Base-by-base conservation (phyloP, 2,329 filamentous ascomycete genomes). In the Colletotrichum tamarilloi region DNA sequence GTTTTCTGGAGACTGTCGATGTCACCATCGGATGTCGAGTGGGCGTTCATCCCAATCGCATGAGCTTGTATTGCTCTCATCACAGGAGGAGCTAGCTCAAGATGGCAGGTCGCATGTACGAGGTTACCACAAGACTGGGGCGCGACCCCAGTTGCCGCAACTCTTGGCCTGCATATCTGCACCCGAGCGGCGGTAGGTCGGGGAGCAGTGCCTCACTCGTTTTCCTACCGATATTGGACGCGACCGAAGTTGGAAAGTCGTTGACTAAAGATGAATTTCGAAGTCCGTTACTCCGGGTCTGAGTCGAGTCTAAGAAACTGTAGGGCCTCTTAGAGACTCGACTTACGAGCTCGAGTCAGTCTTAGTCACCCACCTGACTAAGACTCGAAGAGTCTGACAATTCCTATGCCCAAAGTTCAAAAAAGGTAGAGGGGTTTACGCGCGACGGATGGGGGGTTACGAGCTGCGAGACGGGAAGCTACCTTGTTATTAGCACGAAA, bases 91-190 rank as follows among this genome's bases (percentile, higher is more conserved):
- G 55, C 70, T 72, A 72, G 58, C 70, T 72, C 28, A 28, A 72
- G 66, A 63, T 35, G 70, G 70, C 59, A 72, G 59, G 70, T 69
- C 70, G 53, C 9, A 28, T 38, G 42, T 49, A 26, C 42, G 26
- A 64, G 38, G 59, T 60, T 28, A 14, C 70, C 19, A 42, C 30
- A 24, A n/a, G 28, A 69, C 59, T 53, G 66, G 66, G 65, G 59
- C 11, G 53, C n/a, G 58, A 19, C 58, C 53, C 69, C 62, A 16
- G 52, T 49, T 32, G 6, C 52, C n/a, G 32, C 57, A 30, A 59
- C 22, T 22, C 32, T 19, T 59, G 28, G 42, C 42, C n/a, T 19
- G 12, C 14, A 22, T 32, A n/a, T 2, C 57, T 60, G 32, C 12
- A 38, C 3, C 12, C 11, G 16, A 19, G 19, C 9, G 22, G 9